Evolutionary conservation across 352 stramenopile genomes (phyloP).

Genomic region (Phytophthora sp.): DNA sequence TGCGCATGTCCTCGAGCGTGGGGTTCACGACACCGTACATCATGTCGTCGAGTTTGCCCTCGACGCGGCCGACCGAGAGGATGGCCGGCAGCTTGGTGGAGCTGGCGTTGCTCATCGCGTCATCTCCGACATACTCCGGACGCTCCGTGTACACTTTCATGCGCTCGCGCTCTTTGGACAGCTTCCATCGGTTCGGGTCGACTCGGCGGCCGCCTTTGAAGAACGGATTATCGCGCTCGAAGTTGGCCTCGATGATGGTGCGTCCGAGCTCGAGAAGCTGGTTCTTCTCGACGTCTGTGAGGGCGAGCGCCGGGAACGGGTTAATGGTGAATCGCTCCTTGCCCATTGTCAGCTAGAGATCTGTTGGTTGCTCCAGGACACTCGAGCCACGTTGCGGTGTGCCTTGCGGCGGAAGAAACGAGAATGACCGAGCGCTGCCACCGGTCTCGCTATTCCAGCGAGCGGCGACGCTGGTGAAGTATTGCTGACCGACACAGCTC

Average conservation of each 20-base stretch:
- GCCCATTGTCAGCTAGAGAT: conserved; percentile 17
- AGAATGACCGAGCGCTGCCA: conserved; percentile 19
- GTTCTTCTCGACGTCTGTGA: conserved; percentile 34
- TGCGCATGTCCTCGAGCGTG: conserved; percentile 37
- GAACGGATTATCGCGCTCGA: conserved; percentile 35
- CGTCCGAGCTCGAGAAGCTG: conserved; percentile 36
- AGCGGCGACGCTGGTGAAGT: conserved; percentile 6
- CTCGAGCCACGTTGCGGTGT: conserved; percentile 10
- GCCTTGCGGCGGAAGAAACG: conserved; percentile 14
- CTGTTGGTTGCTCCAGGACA: no score
- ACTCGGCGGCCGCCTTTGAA: conserved; percentile 27
- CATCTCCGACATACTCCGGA: conserved; percentile 23
- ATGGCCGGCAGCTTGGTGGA: conserved; percentile 33
- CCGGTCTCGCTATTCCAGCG: conserved; percentile 3
- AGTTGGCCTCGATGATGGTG: conserved; percentile 40
- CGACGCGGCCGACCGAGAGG: conserved; percentile 32
- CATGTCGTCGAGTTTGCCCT: conserved; percentile 42
- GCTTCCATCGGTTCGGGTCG: conserved; percentile 35
- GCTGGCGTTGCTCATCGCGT: conserved; percentile 21
- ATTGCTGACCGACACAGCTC: conserved; percentile 15
- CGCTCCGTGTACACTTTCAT: conserved; percentile 42
- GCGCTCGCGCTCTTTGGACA: conserved; percentile 36
- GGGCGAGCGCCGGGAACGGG: conserved; percentile 37
- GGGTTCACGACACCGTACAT: conserved; percentile 43
- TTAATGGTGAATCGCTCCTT: conserved; percentile 42